Percentiles rank a stretch among this genome's conserved stretches.
Conservation (phyloP, 2,329 filamentous ascomycete genomes). For the Exserohilum rostratum region DNA sequence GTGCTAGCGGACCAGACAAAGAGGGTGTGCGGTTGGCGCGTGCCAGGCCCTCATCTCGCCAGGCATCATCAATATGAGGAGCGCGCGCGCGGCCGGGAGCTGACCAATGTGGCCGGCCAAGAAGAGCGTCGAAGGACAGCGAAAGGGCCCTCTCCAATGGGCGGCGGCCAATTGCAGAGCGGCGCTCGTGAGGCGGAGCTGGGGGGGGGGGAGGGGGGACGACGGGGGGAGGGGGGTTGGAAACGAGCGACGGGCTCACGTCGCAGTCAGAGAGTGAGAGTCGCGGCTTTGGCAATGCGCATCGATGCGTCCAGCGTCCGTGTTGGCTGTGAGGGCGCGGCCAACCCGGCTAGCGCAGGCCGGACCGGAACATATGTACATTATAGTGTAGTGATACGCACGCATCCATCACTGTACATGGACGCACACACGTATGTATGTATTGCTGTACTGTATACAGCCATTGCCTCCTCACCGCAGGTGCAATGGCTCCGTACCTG, state of each 20-base stretch:
- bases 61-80: conserved; percentile 33
- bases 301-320: conserved; percentile 13
- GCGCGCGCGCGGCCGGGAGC: conserved; percentile 35
- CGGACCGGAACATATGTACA: no score
- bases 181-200: conserved; percentile 22
- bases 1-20: conserved; percentile 35
- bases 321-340: no score
- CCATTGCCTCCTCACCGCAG: no score
- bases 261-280: conserved; percentile 31
- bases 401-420: no score
- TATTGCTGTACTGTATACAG: no score
- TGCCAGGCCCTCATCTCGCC: conserved; percentile 21
- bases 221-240: conserved; percentile 24
- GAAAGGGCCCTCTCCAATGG: conserved; percentile 23
- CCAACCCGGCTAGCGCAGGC: no score
- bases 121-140: conserved; percentile 41
- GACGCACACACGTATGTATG: no score
- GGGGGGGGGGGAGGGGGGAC: background rate
- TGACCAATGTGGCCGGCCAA: conserved; percentile 41
- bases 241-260: conserved; percentile 20
- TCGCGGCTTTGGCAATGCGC: conserved; percentile 28
- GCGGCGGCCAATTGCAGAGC: conserved; percentile 34
- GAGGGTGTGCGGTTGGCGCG: conserved; percentile 33
- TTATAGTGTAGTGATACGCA: no score
- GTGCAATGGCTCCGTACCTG: no score